A percentile compares a stretch with the other conserved stretches of the same genome.
phyloP scores from a whole-genome alignment of 2,329 filamentous ascomycete genomes.

The Diaporthe batatas region DNA sequence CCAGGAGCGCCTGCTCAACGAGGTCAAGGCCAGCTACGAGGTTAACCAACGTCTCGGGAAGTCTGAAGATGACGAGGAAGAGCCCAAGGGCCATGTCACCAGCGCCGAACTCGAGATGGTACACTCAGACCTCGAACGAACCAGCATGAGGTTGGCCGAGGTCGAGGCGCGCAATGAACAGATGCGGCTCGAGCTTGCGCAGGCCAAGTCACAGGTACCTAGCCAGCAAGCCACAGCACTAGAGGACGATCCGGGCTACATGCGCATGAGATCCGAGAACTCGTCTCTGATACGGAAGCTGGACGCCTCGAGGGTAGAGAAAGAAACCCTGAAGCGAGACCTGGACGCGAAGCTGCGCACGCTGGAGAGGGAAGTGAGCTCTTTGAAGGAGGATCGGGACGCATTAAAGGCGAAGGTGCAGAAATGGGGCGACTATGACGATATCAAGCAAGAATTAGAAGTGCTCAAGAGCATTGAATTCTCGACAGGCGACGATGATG shows the following conservation, averaged over 20 bases:
- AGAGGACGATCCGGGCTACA: conserved; percentile 90
- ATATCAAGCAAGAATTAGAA: conserved; percentile 94
- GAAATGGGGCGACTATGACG: conserved; percentile 94
- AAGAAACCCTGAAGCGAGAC: conserved; percentile 82
- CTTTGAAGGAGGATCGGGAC: conserved; percentile 85
- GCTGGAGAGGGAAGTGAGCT: conserved; percentile 82
- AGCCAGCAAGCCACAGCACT: conserved; percentile 71
- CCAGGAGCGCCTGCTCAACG: conserved; percentile 90
- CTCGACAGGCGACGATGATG: conserved; percentile 88
- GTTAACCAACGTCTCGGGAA: conserved; percentile 90
- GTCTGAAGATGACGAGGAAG: conserved; percentile 66
- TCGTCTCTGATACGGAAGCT: conserved; percentile 90
- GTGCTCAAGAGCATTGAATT: conserved; percentile 99
- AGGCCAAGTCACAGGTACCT: conserved; percentile 81
- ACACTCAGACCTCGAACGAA: conserved; percentile 89
- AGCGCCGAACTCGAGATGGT: conserved; percentile 95
- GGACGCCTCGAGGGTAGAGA: conserved; percentile 85
- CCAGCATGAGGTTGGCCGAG: conserved; percentile 87
- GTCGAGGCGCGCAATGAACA: conserved; percentile 96
- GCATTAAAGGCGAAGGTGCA: conserved; percentile 83
- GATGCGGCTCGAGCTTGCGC: conserved; percentile 88
- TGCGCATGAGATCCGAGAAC: conserved; percentile 92
- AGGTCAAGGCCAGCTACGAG: conserved; percentile 97
- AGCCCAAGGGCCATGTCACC: conserved; percentile 74
- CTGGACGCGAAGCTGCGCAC: conserved; percentile 81